Percentiles rank a stretch among this genome's conserved stretches.
Conservation (phyloP, 2,329 filamentous ascomycete species). For the Colletotrichum sp. region DNA sequence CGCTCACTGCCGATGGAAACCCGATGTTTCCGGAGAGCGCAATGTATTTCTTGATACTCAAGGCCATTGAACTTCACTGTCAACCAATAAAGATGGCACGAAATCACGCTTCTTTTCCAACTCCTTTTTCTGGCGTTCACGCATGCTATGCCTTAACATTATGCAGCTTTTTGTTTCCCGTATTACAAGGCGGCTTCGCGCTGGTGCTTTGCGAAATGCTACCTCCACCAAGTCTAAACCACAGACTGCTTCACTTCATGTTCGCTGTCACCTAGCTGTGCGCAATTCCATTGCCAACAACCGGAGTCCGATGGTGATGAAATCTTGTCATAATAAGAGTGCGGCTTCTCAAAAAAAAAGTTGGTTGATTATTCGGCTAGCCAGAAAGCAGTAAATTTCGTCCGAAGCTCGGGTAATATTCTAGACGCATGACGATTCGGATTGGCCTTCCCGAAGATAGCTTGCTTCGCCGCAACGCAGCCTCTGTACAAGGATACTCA, state of each 20-base stretch:
- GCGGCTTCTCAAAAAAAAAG: rapidly evolving
- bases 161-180: not conserved
- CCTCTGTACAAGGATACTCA: not conserved
- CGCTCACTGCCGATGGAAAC: not conserved
- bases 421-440: rapidly evolving
- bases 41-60: not conserved
- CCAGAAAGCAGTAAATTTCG: not conserved
- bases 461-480: not conserved
- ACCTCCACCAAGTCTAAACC: not conserved
- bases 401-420: not conserved
- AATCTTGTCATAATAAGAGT: not conserved
- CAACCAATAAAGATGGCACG: not conserved
- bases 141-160: rapidly evolving
- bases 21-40: not conserved
- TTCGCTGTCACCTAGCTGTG: not conserved
- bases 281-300: not conserved
- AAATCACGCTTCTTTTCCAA: not conserved
- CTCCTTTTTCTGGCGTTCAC: rapidly evolving
- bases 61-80: not conserved
- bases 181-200: not conserved
- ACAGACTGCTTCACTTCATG: not conserved
- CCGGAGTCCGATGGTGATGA: not conserved
- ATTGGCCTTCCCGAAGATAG: not conserved
- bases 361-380: not conserved
- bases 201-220: not conserved